phyloP scores from a whole-genome alignment of 371 early-diverging fungal species.

The Mortierella sp. region DNA sequence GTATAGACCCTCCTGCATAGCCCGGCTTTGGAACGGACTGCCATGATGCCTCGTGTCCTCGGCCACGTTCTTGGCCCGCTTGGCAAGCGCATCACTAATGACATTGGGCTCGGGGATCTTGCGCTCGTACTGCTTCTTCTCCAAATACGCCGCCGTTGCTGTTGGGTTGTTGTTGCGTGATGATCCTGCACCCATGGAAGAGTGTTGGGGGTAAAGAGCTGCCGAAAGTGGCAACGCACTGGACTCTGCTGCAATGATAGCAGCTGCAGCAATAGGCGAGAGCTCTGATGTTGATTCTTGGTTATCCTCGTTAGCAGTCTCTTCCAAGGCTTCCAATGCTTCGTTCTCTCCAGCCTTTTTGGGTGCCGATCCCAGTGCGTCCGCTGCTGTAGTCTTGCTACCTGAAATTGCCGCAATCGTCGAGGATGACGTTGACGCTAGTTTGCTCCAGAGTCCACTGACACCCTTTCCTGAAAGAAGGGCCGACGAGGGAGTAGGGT shows the following conservation, averaged over 20 bases:
- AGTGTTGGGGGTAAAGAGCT: conserved; percentile 24
- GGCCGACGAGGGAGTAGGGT: conserved; percentile 70
- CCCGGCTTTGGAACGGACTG: conserved; percentile 91
- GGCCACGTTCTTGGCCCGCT: conserved; percentile 81
- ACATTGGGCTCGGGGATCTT: conserved; percentile 76
- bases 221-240: conserved; percentile 32
- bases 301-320: conserved; percentile 18
- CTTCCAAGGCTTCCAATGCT: background rate
- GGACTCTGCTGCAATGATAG: conserved; percentile 43
- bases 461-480: conserved; percentile 62
- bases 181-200: conserved; percentile 17
- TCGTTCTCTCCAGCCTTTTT: background rate
- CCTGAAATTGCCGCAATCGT: conserved; percentile 53
- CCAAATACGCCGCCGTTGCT: conserved; percentile 18
- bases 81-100: conserved; percentile 85
- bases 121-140: conserved; percentile 16
- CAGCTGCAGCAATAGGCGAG: conserved; percentile 54
- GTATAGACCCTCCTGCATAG: conserved; percentile 82
- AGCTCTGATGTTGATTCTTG: conserved; percentile 38
- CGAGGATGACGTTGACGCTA: conserved; percentile 31
- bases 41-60: conserved; percentile 81
- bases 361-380: conserved; percentile 12
- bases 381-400: conserved; percentile 14
- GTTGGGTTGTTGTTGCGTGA: conserved; percentile 18
- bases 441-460: conserved; percentile 47